phyloP scores from a whole-genome alignment of 2,329 filamentous ascomycete genomes.

The Fusarium cyanostomum region DNA sequence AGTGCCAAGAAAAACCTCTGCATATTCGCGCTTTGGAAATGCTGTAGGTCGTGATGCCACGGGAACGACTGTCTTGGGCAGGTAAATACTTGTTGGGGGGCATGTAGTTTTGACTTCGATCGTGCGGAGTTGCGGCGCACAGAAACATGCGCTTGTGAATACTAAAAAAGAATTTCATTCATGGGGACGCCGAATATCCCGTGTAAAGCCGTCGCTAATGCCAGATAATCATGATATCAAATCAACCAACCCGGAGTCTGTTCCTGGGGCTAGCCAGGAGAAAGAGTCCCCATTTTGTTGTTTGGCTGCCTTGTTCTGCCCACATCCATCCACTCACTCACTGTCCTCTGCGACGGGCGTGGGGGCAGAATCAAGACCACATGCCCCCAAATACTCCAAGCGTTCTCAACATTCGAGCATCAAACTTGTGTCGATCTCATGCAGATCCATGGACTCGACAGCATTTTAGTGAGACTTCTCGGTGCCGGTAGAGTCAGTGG shows the following conservation, averaged over 20 bases:
- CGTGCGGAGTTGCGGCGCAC: neutral
- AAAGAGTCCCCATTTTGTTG: constrained; percentile 23
- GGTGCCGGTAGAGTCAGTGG: constrained; percentile 43
- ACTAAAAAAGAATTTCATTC: constrained; percentile 34
- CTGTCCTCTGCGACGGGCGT: neutral
- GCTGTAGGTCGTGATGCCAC: neutral
- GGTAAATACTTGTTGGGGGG: neutral
- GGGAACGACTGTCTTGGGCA: neutral
- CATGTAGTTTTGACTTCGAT: neutral
- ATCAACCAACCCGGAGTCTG: constrained; percentile 13
- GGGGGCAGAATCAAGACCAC: constrained; percentile 6
- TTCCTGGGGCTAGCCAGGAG: constrained; percentile 17
- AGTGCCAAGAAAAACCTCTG: constrained; percentile 5
- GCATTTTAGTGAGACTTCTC: constrained; percentile 36
- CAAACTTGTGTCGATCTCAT: neutral
- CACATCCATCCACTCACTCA: neutral
- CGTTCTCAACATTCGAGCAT: neutral
- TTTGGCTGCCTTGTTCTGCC: neutral
- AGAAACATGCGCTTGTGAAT: neutral
- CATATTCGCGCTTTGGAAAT: neutral
- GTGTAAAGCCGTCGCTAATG: constrained; percentile 39
- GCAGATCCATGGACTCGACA: neutral
- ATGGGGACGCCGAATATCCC: constrained; percentile 31
- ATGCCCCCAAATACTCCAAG: neutral
- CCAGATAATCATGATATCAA: constrained; percentile 34